Evolutionary conservation across 371 early-diverging fungal genomes (phyloP), one percentile per base, ranked within the genome.

Genomic region (Rhizomucor pusillus): DNA sequence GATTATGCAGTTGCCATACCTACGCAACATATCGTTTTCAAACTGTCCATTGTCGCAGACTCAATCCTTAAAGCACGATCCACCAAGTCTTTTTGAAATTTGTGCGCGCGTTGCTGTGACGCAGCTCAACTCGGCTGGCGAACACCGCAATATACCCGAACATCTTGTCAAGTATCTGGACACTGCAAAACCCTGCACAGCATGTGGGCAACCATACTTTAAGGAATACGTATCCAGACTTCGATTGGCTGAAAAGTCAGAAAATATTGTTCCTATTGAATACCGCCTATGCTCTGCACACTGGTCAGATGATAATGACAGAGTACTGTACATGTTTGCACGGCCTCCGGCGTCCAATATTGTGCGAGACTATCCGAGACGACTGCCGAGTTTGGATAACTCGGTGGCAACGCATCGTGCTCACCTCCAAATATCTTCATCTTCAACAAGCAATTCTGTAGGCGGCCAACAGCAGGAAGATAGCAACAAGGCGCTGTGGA

Each of bases 131-230:
- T n/a, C 19, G 14, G 29, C n/a, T n/a, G n/a, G n/a, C n/a, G 18
- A 40, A 14, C 52, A n/a, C 3, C 16, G 24, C 14, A 16, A n/a
- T 11, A 16, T 52, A 43, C 77, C 85, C 11, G 59, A 59, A 19
- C 73, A 79, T 47, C 24, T 90, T 11, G 75, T 77, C 53, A 48
- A 66, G 6, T 89, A 88, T 63, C 61, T 93, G 13, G 56, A 77
- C 11, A 67, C 73, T 12, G 88, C 85, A 1, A 75, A 84, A 37
- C 67, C 75, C 14, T 97, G 97, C 65, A 74, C 91, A 9, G 90
- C 86, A 63, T 97, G 97, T 69, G 79, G 82, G 5, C 91, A 91
- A 1, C 93, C 95, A 19, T 90, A 89, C 57, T 91, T 92, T 66
- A 85, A 90, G 22, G 59, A 70, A 2, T 85, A 60, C 61, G 73